These are phyloP conservation scores for Sugiyamaella lignohabitans DNA, from an alignment of 805 yeast species.

Conservation along the genomic window DNA sequence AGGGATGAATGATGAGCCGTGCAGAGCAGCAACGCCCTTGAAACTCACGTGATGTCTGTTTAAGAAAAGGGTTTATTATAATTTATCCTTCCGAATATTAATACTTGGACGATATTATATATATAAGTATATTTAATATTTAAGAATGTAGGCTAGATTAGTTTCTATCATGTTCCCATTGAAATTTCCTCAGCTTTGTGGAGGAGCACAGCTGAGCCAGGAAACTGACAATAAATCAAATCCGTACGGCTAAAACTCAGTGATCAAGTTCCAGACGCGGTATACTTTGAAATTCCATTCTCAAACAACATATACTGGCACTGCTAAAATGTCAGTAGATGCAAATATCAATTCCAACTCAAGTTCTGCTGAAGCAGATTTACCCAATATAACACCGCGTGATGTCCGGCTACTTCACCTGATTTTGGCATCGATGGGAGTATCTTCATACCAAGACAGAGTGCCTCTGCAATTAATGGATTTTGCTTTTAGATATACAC, in stretches of 20 bases:
- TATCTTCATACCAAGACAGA: conserved; percentile 87
- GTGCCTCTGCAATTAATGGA: conserved; percentile 96
- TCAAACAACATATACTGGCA: no score
- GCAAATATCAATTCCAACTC: background rate
- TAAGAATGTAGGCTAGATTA: no score
- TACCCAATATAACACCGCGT: conserved; percentile 48
- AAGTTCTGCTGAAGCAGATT: conserved; percentile 18
- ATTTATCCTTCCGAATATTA: background rate
- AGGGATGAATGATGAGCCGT: no score
- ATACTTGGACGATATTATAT: background rate
- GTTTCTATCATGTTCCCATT: no score
- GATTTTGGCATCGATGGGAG: conserved; percentile 88
- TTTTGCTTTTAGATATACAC: conserved; percentile 84
- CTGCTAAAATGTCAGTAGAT: background rate
- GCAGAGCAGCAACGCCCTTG: no score
- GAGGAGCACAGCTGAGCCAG: no score
- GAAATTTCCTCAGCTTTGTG: no score
- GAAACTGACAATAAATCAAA: no score
- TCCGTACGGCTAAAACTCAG: no score
- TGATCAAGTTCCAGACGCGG: no score
- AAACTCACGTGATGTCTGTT: background rate
- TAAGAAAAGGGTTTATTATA: background rate
- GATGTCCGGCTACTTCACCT: conserved; percentile 88
- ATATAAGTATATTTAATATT: background rate
- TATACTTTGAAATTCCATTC: no score